phyloP scores from a whole-genome alignment of 2,329 filamentous ascomycete species.

The Rutstroemia sp. region DNA sequence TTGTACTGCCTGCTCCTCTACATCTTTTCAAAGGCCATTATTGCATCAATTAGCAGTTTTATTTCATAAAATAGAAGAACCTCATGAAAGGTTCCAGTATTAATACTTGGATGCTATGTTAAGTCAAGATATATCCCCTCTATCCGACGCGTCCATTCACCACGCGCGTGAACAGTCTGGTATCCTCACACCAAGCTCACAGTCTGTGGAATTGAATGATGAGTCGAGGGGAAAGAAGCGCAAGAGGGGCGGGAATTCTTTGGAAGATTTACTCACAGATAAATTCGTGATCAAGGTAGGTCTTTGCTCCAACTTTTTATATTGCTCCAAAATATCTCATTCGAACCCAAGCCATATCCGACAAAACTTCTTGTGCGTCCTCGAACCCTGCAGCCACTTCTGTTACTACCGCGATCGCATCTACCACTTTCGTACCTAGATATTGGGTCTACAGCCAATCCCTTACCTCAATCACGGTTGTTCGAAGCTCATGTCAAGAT shows the following conservation, averaged over 20 bases:
- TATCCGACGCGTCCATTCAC: constrained; percentile 23
- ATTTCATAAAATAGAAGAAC: constrained; percentile 14
- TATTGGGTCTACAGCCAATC: constrained; percentile 41
- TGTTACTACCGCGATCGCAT: constrained; percentile 54
- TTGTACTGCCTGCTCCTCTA: background rate
- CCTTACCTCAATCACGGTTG: constrained; percentile 45
- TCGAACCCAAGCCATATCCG: constrained; percentile 44
- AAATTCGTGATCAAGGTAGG: constrained; percentile 30
- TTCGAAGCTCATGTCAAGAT: constrained; percentile 57
- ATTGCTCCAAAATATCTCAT: constrained; percentile 9
- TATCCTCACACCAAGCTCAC: constrained; percentile 26
- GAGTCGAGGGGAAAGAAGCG: constrained; percentile 25
- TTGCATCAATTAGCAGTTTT: constrained; percentile 8
- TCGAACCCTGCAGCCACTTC: constrained; percentile 49
- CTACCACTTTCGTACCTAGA: constrained; percentile 57
- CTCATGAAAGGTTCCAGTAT: constrained; percentile 25
- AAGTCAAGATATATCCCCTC: constrained; percentile 21
- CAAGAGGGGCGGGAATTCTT: constrained; percentile 28
- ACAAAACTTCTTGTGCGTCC: constrained; percentile 45
- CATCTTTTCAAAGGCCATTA: background rate
- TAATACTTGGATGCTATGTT: constrained; percentile 28
- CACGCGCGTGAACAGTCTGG: constrained; percentile 23
- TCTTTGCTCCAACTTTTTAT: background rate
- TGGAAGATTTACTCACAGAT: constrained; percentile 29
- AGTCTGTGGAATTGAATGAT: constrained; percentile 21